phyloP scores from a whole-genome alignment of 208 protist species.

The Wallacemonas rigidus region DNA sequence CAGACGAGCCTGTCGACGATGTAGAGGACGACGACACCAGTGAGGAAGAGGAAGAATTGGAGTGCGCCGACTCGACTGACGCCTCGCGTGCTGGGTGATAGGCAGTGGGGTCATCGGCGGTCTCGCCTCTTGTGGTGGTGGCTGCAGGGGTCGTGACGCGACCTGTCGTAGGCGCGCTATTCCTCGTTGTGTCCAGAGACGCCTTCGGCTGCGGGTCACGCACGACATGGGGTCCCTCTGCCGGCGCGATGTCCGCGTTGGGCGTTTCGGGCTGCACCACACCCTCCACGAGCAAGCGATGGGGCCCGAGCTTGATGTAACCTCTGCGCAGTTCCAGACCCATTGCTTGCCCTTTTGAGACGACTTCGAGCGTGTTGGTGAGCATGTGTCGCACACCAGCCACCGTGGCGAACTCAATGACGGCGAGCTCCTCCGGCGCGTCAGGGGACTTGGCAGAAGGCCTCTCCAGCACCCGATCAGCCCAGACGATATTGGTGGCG shows the following conservation, averaged over 20 bases:
- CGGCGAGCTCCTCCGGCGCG: slow-evolving; percentile 17
- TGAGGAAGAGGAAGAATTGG: neutral
- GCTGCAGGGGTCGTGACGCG: no score
- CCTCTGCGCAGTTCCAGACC: slow-evolving; percentile 56
- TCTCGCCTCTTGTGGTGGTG: neutral
- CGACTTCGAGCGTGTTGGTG: slow-evolving; percentile 25
- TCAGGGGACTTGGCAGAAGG: neutral
- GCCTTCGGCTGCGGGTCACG: no score
- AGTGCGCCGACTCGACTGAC: neutral
- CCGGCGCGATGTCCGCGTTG: slow-evolving; percentile 1
- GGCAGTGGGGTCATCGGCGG: neutral
- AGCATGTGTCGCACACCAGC: slow-evolving; percentile 30
- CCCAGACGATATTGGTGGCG: slow-evolving; percentile 5
- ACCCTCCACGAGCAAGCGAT: slow-evolving; percentile 58
- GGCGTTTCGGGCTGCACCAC: slow-evolving; percentile 32
- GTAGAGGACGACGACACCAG: neutral
- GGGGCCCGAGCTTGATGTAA: slow-evolving; percentile 41
- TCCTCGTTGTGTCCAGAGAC: no score
- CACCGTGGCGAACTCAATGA: slow-evolving; percentile 21
- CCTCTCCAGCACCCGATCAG: neutral
- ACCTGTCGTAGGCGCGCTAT: no score
- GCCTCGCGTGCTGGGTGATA: neutral
- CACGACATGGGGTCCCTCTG: neutral
- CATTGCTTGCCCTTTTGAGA: slow-evolving; percentile 21
- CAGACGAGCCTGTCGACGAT: neutral